phyloP scores from a whole-genome alignment of 2,329 filamentous ascomycete genomes.

The Emericellopsis atlantica region DNA sequence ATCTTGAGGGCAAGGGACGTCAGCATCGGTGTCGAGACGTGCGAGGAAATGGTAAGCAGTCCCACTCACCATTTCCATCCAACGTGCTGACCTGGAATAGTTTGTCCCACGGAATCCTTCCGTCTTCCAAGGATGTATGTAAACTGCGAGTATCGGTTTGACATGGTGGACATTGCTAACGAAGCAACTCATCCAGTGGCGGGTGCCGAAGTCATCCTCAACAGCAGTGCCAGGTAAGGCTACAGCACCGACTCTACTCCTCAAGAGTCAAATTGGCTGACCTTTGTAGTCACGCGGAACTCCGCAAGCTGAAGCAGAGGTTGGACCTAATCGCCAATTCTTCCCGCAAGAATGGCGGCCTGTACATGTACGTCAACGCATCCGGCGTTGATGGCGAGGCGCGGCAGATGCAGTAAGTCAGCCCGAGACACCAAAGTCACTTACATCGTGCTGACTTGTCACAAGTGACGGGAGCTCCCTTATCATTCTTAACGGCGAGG shows the following conservation, averaged over 20 bases:
- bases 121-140: too few species aligned
- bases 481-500: conserved; percentile 51
- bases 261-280: too few species aligned
- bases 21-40: conserved; percentile 25
- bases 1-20: conserved; percentile 25
- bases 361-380: conserved; percentile 30
- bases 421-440: too few species aligned
- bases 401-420: neutral
- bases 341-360: conserved; percentile 47
- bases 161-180: too few species aligned
- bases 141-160: too few species aligned
- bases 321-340: conserved; percentile 53
- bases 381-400: conserved; percentile 4
- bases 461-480: conserved; percentile 47
- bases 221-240: conserved; percentile 35
- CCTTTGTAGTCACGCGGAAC: conserved; percentile 41
- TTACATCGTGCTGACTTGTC: neutral
- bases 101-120: too few species aligned
- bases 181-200: conserved; percentile 25
- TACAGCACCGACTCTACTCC: too few species aligned
- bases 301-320: conserved; percentile 49
- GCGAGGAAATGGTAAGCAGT: conserved; percentile 16
- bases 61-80: conserved; percentile 3
- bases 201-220: conserved; percentile 62
- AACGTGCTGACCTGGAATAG: neutral